phyloP scores from a whole-genome alignment of 1,284 basidiomycete species.

The Puccinia coronata region DNA sequence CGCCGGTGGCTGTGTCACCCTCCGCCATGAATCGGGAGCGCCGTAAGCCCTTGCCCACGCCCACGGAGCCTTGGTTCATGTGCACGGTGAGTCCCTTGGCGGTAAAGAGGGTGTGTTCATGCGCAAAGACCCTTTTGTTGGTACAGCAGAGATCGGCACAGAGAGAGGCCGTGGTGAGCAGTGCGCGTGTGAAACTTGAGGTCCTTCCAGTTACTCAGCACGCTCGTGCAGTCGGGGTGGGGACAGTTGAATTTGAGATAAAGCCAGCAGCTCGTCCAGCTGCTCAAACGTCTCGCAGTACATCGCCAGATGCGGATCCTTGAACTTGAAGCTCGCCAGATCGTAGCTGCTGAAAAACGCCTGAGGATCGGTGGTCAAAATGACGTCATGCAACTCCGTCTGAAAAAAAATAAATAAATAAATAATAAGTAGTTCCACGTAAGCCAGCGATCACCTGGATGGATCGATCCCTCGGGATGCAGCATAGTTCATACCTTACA shows the following conservation, averaged over 20 bases:
- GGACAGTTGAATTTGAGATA: constrained; percentile 70
- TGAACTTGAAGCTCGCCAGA: constrained; percentile 30
- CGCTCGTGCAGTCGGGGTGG: constrained; percentile 69
- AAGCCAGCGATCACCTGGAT: not conserved
- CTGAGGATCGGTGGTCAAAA: constrained; percentile 28
- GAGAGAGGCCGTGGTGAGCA: constrained; percentile 69
- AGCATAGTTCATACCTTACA: constrained; percentile 73
- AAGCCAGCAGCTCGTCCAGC: constrained; percentile 90
- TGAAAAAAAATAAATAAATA: not conserved
- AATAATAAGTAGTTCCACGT: too few relatives aligned
- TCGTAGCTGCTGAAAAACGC: constrained; percentile 21
- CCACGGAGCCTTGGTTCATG: constrained; percentile 62
- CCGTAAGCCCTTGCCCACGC: constrained; percentile 60
- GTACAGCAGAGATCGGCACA: constrained; percentile 89
- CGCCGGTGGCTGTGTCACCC: not conserved
- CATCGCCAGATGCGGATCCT: constrained; percentile 48
- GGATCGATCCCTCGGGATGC: not conserved
- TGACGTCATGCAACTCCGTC: constrained; percentile 41
- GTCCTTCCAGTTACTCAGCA: constrained; percentile 83
- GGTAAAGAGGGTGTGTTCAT: constrained; percentile 87
- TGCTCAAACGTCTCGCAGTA: constrained; percentile 39
- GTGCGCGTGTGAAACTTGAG: constrained; percentile 77
- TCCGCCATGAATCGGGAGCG: constrained; percentile 59
- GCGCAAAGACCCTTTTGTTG: constrained; percentile 90
- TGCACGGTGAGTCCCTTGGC: constrained; percentile 72